phyloP scores from a whole-genome alignment of 352 stramenopile species.

The Globisporangium takayamanum region DNA sequence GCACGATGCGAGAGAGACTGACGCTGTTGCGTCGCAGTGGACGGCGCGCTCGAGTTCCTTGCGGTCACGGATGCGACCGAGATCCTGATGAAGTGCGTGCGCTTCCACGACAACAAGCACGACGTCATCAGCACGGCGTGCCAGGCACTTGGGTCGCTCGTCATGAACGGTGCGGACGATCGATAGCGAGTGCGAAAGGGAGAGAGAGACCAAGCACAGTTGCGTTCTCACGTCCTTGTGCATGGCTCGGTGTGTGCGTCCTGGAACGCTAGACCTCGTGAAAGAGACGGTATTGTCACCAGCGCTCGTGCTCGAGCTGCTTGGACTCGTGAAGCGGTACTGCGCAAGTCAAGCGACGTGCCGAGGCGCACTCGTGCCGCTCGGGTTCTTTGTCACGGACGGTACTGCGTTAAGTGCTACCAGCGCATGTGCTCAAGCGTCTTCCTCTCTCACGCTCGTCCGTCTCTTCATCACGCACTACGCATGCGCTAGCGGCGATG shows the following conservation, averaged over 20 bases:
- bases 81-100: conserved; percentile 65
- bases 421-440: not conserved
- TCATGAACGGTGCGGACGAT: conserved; percentile 56
- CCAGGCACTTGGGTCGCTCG: conserved; percentile 55
- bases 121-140: conserved; percentile 57
- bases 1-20: conserved; percentile 3
- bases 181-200: not conserved
- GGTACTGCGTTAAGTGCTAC: conserved; percentile 16
- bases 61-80: conserved; percentile 41
- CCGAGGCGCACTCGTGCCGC: conserved; percentile 36
- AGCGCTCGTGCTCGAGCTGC: conserved; percentile 43
- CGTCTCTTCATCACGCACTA: not conserved
- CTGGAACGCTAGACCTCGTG: conserved; percentile 36
- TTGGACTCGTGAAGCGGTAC: conserved; percentile 54
- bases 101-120: conserved; percentile 76
- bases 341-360: conserved; percentile 41
- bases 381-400: conserved; percentile 67
- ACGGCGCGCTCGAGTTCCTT: conserved; percentile 62
- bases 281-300: conserved; percentile 53
- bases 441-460: not conserved
- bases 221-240: too few relatives aligned
- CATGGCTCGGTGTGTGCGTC: not conserved
- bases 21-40: conserved; percentile 23
- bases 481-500: conserved; percentile 26
- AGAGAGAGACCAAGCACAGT: too few relatives aligned